Evolutionary conservation across 352 stramenopile species (phyloP).

Genomic region (Phytophthora melonis): DNA sequence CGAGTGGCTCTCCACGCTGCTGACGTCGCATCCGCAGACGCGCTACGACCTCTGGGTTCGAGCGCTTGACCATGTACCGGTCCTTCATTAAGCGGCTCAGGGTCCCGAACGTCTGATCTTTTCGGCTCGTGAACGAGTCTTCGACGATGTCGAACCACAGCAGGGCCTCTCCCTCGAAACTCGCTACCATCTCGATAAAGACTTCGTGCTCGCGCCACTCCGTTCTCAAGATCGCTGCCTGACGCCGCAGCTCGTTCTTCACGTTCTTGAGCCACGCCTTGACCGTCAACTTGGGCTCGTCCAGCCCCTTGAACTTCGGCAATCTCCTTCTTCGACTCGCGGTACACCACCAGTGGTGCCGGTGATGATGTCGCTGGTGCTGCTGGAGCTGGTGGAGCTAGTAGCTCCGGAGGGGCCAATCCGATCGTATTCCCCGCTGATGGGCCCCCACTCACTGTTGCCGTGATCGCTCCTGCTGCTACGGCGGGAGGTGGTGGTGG

Average conservation of each 20-base stretch:
- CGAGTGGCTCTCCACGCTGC: not conserved
- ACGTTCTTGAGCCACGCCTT: conserved; percentile 2
- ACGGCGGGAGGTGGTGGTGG: not conserved
- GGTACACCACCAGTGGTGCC: not conserved
- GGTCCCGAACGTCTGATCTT: conserved; percentile 5
- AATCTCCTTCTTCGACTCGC: not conserved
- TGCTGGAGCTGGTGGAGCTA: not conserved
- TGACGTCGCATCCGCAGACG: conserved; percentile 5
- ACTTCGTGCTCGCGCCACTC: conserved; percentile 1
- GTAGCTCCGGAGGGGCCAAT: not conserved
- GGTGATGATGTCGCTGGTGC: not conserved
- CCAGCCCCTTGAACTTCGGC: not conserved
- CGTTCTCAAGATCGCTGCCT: not conserved
- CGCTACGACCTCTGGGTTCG: not conserved
- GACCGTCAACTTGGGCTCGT: conserved; percentile 3
- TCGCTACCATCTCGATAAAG: conserved; percentile 13
- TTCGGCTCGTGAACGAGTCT: not conserved
- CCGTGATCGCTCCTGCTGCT: no score
- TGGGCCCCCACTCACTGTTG: not conserved
- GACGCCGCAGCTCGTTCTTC: not conserved
- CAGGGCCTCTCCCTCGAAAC: conserved; percentile 6
- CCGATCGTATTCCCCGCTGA: not conserved
- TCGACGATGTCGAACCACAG: conserved; percentile 8
- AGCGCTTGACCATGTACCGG: conserved; percentile 10
- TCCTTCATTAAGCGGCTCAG: conserved; percentile 3